Base-by-base conservation (phyloP, 2,329 filamentous ascomycete genomes). In the Amauroascus niger region DNA sequence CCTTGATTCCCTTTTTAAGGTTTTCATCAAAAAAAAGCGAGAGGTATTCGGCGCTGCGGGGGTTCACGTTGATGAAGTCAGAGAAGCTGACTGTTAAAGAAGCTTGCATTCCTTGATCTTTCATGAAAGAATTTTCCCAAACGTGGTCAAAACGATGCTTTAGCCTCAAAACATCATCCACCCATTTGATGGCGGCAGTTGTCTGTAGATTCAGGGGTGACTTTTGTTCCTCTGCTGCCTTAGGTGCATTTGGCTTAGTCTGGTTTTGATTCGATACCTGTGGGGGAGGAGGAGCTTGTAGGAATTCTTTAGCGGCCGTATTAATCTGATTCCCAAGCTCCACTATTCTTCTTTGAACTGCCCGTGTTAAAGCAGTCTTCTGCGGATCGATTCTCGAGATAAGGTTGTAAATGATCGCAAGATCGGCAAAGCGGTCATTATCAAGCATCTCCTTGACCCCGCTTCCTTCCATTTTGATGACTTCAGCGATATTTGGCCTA, bases 11-110 rank as follows among this genome's bases (percentile, higher is more conserved):
- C 62, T 91, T 87, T 73, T 95, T 95, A 63, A 98, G 80, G 64
- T 90, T 95, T 63, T 97, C 91, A 63, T 98, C 93, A 55, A 98
- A 95, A 70, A 95, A 98, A 0, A 98, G 78, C 0, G 93, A 98
- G 5, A 97, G 85, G 65, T 88, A 95, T 65, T 98, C 93, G 1
- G 91, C 88, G 61, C 86, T 86, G 58, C 90, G 83, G 13, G 75
- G 69, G 65, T 95, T 96, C n/a, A 82, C 72, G 67, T 96, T 97
- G 76, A 98, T 95, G 63, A 97, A 95, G 14, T 94, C 86, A 0
- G 87, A 79, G 62, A 96, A 95, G 65, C 89, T 95, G 64, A 84
- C 84, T 1, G 88, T 90, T 24, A 97, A 76, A 0, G 88, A 83
- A 1, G 85, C 87, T 63, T 95, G 87, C 14, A 98, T 75, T 6